Percentiles rank a stretch among this genome's conserved stretches.
Conservation (phyloP, 192 early-diverging fungal genomes). For the Pilaira anomala region DNA sequence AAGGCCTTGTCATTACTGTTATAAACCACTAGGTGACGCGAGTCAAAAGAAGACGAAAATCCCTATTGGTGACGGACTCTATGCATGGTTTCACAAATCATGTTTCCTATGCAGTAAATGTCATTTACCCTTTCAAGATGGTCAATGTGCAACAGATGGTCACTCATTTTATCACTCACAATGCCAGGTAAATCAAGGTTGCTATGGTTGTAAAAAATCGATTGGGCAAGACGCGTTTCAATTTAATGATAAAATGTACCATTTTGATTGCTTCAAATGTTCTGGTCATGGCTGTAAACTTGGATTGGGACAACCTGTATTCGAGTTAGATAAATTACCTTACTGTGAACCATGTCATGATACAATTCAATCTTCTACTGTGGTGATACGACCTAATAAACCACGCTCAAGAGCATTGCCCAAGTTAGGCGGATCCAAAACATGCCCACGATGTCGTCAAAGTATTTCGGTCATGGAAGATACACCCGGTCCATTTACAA, state of each 20-base stretch:
- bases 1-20: not conserved
- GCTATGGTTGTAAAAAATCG: not conserved
- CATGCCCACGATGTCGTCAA: slow-evolving; percentile 44
- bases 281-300: not conserved
- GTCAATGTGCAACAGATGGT: slow-evolving; percentile 3
- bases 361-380: not conserved
- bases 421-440: slow-evolving; percentile 46
- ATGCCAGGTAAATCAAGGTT: not conserved
- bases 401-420: slow-evolving; percentile 37
- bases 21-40: not conserved
- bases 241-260: slow-evolving; percentile 3
- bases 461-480: slow-evolving; percentile 49
- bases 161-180: not conserved
- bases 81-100: slow-evolving; percentile 31
- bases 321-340: not conserved
- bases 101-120: slow-evolving; percentile 11
- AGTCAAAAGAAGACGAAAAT: slow-evolving; percentile 1
- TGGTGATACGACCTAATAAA: slow-evolving; percentile 8
- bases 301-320: not conserved
- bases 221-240: not conserved
- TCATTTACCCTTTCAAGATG: not conserved
- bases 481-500: slow-evolving; percentile 44
- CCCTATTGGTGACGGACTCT: not conserved
- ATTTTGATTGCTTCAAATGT: slow-evolving; percentile 11
- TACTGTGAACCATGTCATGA: not conserved